These are phyloP conservation scores for Microcyclospora pomicola DNA, from an alignment of 2,329 filamentous ascomycete genomes.

Conservation along the genomic window DNA sequence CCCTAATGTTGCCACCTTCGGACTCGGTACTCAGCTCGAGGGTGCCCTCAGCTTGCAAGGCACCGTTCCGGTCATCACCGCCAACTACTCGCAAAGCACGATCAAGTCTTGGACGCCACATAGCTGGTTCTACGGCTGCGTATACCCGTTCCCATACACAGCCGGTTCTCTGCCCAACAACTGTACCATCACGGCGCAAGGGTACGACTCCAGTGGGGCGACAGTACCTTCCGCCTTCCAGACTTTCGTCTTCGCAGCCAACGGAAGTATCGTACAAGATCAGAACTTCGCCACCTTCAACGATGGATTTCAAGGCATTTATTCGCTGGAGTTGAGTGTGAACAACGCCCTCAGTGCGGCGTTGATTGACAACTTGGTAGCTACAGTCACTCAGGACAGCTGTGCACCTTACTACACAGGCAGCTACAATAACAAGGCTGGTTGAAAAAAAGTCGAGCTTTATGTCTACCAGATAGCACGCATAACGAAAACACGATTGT, in stretches of 20 bases:
- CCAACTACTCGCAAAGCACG: slow-evolving; percentile 7
- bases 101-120: slow-evolving; percentile 5
- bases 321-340: slow-evolving; percentile 6
- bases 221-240: slow-evolving; percentile 2
- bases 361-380: slow-evolving; percentile 9
- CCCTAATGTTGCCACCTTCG: slow-evolving; percentile 7
- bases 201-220: slow-evolving; percentile 1
- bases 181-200: slow-evolving; percentile 8
- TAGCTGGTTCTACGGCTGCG: slow-evolving; percentile 8
- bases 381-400: slow-evolving; percentile 5
- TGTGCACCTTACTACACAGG: too few relatives aligned
- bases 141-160: slow-evolving; percentile 7
- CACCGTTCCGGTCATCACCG: slow-evolving; percentile 5
- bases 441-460: too few relatives aligned
- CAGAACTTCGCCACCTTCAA: slow-evolving; percentile 6
- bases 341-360: slow-evolving; percentile 2
- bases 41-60: background rate
- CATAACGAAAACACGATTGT: too few relatives aligned
- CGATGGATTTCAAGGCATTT: slow-evolving; percentile 4
- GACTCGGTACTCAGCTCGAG: slow-evolving; percentile 3
- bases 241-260: slow-evolving; percentile 7
- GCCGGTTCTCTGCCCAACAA: slow-evolving; percentile 6
- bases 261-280: slow-evolving; percentile 8
- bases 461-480: too few relatives aligned
- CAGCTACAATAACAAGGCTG: too few relatives aligned